phyloP scores from a whole-genome alignment of 192 early-diverging fungal genomes.

The Kappamyces sp. region DNA sequence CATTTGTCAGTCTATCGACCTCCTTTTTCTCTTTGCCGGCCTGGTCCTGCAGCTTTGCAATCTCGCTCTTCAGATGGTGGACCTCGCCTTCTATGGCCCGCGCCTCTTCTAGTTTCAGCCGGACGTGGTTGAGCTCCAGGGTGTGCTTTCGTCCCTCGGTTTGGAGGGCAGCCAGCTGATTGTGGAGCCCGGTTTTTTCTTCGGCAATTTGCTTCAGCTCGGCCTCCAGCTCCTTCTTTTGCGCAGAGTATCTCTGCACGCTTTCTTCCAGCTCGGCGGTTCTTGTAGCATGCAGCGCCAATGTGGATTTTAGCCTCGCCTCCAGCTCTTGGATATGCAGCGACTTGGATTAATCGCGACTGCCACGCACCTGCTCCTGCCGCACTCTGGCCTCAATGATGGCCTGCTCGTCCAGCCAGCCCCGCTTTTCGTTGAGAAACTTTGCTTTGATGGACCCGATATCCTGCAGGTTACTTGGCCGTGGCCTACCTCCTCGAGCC shows the following conservation, averaged over 20 bases:
- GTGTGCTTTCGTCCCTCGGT: slow-evolving; percentile 3
- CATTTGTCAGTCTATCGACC: slow-evolving; percentile 20
- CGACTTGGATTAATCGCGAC: background rate
- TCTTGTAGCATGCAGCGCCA: no score
- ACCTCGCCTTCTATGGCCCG: background rate
- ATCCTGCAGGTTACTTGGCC: slow-evolving; percentile 22
- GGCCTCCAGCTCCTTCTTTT: slow-evolving; percentile 26
- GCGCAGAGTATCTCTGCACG: background rate
- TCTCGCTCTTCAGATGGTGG: slow-evolving; percentile 17
- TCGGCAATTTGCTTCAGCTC: slow-evolving; percentile 25
- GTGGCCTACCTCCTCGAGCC: slow-evolving; percentile 21
- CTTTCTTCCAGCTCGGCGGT: background rate
- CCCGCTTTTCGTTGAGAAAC: slow-evolving; percentile 24
- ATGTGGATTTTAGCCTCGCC: slow-evolving; percentile 17
- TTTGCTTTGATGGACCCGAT: slow-evolving; percentile 15
- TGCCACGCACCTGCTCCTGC: slow-evolving; percentile 23
- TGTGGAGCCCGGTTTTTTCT: slow-evolving; percentile 14
- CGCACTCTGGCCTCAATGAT: slow-evolving; percentile 21
- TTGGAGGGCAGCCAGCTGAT: slow-evolving; percentile 30
- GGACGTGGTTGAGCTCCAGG: slow-evolving; percentile 8
- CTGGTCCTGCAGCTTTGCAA: slow-evolving; percentile 14
- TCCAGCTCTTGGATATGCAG: slow-evolving; percentile 28
- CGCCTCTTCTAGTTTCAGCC: slow-evolving; percentile 12
- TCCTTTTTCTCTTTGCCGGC: slow-evolving; percentile 15
- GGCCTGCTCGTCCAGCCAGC: slow-evolving; percentile 16